Base-by-base conservation (phyloP, 2,329 filamentous ascomycete species). In the Penicillium sp. region DNA sequence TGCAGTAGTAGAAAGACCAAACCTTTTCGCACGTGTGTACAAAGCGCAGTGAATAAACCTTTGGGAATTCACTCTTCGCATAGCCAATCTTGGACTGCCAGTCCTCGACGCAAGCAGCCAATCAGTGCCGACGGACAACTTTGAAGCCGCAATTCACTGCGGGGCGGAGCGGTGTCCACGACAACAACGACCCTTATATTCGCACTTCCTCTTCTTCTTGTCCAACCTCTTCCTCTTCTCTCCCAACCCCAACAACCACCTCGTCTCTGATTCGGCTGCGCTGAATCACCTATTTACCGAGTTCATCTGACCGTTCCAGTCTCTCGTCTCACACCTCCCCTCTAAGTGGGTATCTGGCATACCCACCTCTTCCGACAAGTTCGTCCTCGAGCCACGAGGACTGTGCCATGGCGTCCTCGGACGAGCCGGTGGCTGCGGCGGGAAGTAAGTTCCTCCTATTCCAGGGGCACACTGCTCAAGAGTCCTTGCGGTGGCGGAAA, bases 141-240 rank as follows among this genome's bases (percentile, higher is more conserved):
- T 27, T n/a, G 25, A 6, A 6, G 25, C 27, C 20, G 29, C 30
- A 30, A 33, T 37, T 39, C 21, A 33, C 39, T 47, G 50, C 50
- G 50, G 50, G 50, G 47, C 45, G 41, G 35, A 53, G 47, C 50
- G 50, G 50, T 53, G 45, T 48, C 43, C 42, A 26, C 39, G 38
- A 43, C 45, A 42, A 43, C 40, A 35, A 30, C 41, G 42, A n/a
- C n/a, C 11, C 18, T 36, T 21, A 38, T 25, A 39, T 34, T 41
- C 29, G 21, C 29, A 18, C 36, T 21, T 33, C 20, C 23, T 31
- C 26, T 16, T 46, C 30, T 27, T n/a, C n/a, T 39, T 28, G 33
- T 17, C 23, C 15, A 39, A 14, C 31, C 15, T 39, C 28, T 18
- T 18, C 40, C 26, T 30, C 13, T 35, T 34, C 39, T 36, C 15